Base-by-base conservation (phyloP, 805 yeast species). In the Sugiyamaella smithiae region DNA sequence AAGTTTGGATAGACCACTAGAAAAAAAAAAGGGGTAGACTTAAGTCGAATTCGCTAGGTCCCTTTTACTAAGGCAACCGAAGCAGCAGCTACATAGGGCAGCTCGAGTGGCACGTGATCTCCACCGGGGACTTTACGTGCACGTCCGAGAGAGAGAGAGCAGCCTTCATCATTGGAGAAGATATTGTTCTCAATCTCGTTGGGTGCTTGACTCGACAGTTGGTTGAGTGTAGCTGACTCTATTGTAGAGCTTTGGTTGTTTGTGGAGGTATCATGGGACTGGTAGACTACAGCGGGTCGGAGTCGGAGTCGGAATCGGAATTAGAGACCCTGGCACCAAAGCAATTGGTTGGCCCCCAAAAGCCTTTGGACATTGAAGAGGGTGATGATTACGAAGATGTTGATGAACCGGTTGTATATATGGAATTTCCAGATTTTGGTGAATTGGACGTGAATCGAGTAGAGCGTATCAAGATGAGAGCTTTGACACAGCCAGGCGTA, bases 381-480 rank as follows among this genome's bases (percentile, higher is more conserved):
- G 33, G 33, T 16, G 33, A 29, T 11, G 29, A 26, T 26, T 26
- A 26, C 11, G 29, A 26, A 8, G 7, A 7, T 8, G 11, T 26
- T 26, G 29, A 26, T 26, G 29, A 26, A 11, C 29, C 29, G 7
- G 22, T 7, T 35, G 20, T 4, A 4, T 35, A 35, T 35, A 6
- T 35, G 4, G 38, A 35, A 5, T 35, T 35, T 20, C 38, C 38
- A 35, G 20, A 35, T 5, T 35, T 35, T 19, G 38, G 20, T 3
- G 5, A 3, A 12, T 14, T 16, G 5, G 22, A 14, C 9, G 20
- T 12, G 38, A 20, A 35, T 14, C 16, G 5, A 14, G 16, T 12
- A 12, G 38, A 35, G 22, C 38, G 38, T 9, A 35, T 35, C 38
- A 35, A 35, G 22, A 19, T 35, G 19, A 14, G 38, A 35, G 38